Evolutionary conservation across 495 filamentous ascomycete genomes (phyloP).

Genomic region (Hyaloscypha hepaticicola): DNA sequence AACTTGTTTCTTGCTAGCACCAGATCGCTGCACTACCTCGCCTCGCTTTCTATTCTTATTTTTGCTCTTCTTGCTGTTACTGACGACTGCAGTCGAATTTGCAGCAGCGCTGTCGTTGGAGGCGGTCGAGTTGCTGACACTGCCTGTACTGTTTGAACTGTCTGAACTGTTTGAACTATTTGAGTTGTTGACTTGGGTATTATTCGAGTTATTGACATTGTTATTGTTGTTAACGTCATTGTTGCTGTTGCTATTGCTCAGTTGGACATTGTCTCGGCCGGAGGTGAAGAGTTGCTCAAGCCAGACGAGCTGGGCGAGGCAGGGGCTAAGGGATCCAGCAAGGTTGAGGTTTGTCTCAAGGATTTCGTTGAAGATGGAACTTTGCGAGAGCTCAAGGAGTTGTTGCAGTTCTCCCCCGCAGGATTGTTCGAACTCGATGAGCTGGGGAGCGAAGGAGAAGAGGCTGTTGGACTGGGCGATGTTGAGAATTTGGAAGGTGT

Average conservation of each 20-base stretch:
- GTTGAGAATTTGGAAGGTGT: neutral
- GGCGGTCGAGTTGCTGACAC: neutral
- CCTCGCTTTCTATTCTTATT: neutral
- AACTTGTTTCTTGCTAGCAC: neutral
- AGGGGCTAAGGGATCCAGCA: neutral
- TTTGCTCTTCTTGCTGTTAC: neutral
- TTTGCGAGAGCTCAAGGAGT: neutral
- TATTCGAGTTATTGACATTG: neutral
- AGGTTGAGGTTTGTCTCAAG: neutral
- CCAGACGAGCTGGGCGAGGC: neutral
- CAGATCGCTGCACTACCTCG: neutral
- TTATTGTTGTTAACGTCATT: neutral
- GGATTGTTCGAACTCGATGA: conserved; percentile 1
- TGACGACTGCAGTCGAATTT: neutral
- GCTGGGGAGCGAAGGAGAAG: conserved; percentile 9
- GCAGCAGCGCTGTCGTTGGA: no score
- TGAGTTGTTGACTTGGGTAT: neutral
- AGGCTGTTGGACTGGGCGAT: conserved; percentile 1
- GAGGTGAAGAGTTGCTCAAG: neutral
- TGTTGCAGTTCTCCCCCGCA: neutral
- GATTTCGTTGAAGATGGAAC: neutral
- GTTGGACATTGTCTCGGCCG: neutral
- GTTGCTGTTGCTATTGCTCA: neutral
- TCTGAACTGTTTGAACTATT: neutral
- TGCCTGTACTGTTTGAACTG: neutral